These are phyloP conservation scores for Whalleya microplaca DNA, from an alignment of 2,329 filamentous ascomycete species.

Conservation along the genomic window DNA sequence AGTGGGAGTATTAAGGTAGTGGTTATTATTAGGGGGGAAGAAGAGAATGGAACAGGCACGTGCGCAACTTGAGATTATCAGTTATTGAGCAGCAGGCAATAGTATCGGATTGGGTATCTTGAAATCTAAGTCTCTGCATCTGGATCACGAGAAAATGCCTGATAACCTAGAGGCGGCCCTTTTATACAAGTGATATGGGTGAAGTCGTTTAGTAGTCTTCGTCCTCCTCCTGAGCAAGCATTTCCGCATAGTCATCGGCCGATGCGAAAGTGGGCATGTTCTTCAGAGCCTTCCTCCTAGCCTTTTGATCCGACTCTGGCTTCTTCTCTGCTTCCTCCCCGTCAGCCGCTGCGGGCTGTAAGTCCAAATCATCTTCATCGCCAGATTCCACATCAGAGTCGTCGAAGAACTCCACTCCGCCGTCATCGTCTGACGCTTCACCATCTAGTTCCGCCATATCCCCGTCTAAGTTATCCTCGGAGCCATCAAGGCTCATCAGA, in stretches of 20 bases:
- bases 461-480: slow-evolving; percentile 55
- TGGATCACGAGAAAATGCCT: background rate
- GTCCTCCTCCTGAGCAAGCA: slow-evolving; percentile 75
- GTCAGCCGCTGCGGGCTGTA: slow-evolving; percentile 44
- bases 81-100: background rate
- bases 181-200: background rate
- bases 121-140: slow-evolving; percentile 13
- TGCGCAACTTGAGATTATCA: background rate
- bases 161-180: no score
- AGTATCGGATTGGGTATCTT: slow-evolving; percentile 25
- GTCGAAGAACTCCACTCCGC: slow-evolving; percentile 40
- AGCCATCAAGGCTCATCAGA: slow-evolving; percentile 45
- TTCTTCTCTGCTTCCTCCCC: slow-evolving; percentile 49
- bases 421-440: slow-evolving; percentile 48
- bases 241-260: slow-evolving; percentile 87
- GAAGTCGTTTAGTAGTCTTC: slow-evolving; percentile 26
- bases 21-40: background rate
- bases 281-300: slow-evolving; percentile 84
- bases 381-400: slow-evolving; percentile 44
- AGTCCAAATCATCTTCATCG: slow-evolving; percentile 45
- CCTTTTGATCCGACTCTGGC: slow-evolving; percentile 46
- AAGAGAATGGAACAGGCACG: background rate
- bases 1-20: background rate
- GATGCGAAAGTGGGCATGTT: slow-evolving; percentile 91
- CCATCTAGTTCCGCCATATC: slow-evolving; percentile 44